Evolutionary conservation across 2,329 filamentous ascomycete genomes (phyloP).

Genomic region (Aquanectria penicillioides): DNA sequence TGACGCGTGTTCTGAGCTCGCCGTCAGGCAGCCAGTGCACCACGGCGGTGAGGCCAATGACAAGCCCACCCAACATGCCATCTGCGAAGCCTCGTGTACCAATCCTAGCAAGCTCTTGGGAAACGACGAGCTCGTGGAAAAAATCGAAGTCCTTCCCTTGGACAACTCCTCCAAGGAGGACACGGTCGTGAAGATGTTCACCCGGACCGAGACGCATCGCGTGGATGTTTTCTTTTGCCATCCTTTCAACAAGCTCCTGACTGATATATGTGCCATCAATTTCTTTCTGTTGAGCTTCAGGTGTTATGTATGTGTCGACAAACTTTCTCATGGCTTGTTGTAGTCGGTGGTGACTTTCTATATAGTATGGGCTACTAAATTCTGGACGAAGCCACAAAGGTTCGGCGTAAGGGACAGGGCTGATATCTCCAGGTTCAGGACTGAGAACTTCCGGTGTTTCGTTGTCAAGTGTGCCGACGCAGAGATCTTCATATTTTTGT

Average conservation of each 20-base stretch:
- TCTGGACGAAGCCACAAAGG: slow-evolving; percentile 82
- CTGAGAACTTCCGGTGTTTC: slow-evolving; percentile 80
- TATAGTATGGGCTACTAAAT: slow-evolving; percentile 85
- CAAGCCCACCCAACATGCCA: slow-evolving; percentile 87
- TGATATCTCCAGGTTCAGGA: slow-evolving; percentile 76
- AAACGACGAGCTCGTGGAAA: slow-evolving; percentile 82
- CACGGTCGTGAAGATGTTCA: slow-evolving; percentile 78
- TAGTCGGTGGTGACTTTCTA: slow-evolving; percentile 74
- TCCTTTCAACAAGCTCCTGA: slow-evolving; percentile 78
- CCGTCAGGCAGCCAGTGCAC: slow-evolving; percentile 79
- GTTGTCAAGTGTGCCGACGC: slow-evolving; percentile 78
- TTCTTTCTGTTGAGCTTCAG: slow-evolving; percentile 83
- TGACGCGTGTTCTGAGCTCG: slow-evolving; percentile 71
- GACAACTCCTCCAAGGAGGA: slow-evolving; percentile 74
- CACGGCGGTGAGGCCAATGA: slow-evolving; percentile 81
- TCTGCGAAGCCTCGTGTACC: slow-evolving; percentile 86
- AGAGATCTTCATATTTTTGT: slow-evolving; percentile 79
- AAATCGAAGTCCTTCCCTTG: slow-evolving; percentile 86
- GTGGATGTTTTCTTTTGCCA: slow-evolving; percentile 76
- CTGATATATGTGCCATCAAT: slow-evolving; percentile 76
- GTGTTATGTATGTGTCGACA: slow-evolving; percentile 74
- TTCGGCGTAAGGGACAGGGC: slow-evolving; percentile 83
- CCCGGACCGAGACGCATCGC: slow-evolving; percentile 87
- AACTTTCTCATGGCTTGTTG: slow-evolving; percentile 78
- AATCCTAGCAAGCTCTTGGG: slow-evolving; percentile 76